phyloP scores from a whole-genome alignment of 192 early-diverging fungal species.

The Coemansia asiatica region DNA sequence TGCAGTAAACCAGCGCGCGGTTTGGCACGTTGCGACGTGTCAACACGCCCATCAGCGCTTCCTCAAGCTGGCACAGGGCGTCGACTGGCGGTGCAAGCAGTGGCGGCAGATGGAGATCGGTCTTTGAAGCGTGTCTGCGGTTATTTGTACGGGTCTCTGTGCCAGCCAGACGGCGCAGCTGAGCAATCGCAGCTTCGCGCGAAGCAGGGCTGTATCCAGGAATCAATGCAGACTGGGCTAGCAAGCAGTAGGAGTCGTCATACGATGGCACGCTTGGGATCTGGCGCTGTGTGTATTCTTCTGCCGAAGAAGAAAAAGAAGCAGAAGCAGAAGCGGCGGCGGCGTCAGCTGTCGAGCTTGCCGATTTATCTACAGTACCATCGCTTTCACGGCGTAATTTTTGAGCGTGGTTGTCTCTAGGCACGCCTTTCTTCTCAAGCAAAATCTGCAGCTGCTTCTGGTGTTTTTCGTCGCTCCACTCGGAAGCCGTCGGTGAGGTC shows the following conservation, averaged over 20 bases:
- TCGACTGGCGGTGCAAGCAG: constrained; percentile 39
- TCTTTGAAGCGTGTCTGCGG: neutral
- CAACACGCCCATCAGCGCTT: constrained; percentile 34
- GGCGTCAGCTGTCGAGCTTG: neutral
- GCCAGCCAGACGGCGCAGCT: constrained; percentile 34
- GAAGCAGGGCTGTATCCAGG: constrained; percentile 20
- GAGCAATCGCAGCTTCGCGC: constrained; percentile 31
- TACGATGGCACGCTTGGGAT: constrained; percentile 26
- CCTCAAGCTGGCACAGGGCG: constrained; percentile 35
- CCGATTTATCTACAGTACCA: neutral
- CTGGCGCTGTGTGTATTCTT: neutral
- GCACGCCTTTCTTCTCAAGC: constrained; percentile 32
- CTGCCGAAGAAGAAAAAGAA: too few relatives aligned
- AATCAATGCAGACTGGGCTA: constrained; percentile 10
- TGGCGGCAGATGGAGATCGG: constrained; percentile 17
- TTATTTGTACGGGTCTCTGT: constrained; percentile 4
- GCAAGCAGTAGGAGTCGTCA: constrained; percentile 50
- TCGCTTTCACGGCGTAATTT: neutral
- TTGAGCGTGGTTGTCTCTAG: neutral
- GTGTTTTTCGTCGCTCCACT: constrained; percentile 44
- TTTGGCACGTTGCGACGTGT: constrained; percentile 47
- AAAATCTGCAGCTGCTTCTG: constrained; percentile 43
- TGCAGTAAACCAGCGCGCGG: constrained; percentile 26
- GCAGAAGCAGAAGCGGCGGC: too few relatives aligned
- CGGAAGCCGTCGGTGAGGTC: constrained; percentile 1